Evolutionary conservation across 208 protist species (phyloP), one percentile per base, ranked within the genome.

Genomic region (Tetramitus jugosus): DNA sequence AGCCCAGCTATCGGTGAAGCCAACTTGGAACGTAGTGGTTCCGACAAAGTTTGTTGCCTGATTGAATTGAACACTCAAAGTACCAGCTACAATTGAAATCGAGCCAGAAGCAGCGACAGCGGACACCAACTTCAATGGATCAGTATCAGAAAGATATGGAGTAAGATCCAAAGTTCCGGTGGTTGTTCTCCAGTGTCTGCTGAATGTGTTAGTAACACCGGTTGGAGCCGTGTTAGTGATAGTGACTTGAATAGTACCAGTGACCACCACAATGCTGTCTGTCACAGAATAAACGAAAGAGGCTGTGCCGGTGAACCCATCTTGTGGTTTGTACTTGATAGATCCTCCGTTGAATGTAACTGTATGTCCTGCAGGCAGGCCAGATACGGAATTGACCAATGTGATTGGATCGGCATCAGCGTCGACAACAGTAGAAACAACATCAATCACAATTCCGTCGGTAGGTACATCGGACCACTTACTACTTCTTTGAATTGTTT

Each of bases 1-100:
- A 17, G 65, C 33, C 65, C 65, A 71, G 3, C 65, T 40, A 33
- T 71, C 65, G 33, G 35, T 71, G 65, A 49, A 42, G 20, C 39
- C 13, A 2, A 71, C 65, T 49, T 35, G 43, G 65, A 71, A 71
- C 10, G 65, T 35, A 33, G 43, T 40, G 35, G 35, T 71, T 20
- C 65, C 65, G 20, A 37, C 35, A 17, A 17, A 71, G 13, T 17
- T 10, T 2, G 20, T 33, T 35, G 10, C 33, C 17, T 26, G 7
- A 13, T 71, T 71, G 39, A 49, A 71, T 2, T 7, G n/a, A 49
- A 71, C 65, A 13, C 10, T 23, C 1, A 37, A 37, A 1, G 29
- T 40, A 33, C 56, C 56, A 26, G 35, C 31, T 29, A 8, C 39
- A 2, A 23, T 23, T 33, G 7, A 3, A 46, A 71, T 40, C n/a